Percentiles rank a stretch among this genome's conserved stretches.
These are phyloP conservation scores for Apocynum venetum DNA, from an alignment of 257 asterid genomes.

Conservation along the genomic window DNA sequence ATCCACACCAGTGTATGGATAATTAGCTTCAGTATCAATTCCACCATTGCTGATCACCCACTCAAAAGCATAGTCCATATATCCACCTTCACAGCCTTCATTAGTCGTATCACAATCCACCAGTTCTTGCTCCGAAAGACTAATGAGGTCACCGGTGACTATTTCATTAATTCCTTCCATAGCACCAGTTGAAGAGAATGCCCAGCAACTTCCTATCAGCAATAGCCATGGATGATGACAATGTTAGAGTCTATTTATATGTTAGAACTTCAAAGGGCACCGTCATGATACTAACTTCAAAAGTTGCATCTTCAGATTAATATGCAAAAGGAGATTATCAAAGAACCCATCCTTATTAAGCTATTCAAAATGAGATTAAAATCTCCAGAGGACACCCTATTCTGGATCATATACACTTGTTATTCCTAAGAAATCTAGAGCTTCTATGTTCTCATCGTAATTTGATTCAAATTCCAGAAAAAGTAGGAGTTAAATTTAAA, in stretches of 20 bases:
- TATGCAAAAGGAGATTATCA: background rate
- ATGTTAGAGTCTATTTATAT: background rate
- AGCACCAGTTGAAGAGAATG: constrained; percentile 35
- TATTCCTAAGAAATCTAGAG: background rate
- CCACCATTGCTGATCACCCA: constrained; percentile 34
- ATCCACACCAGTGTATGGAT: constrained; percentile 24
- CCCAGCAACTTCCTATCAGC: constrained; percentile 35
- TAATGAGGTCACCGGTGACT: constrained; percentile 29
- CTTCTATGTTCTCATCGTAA: background rate
- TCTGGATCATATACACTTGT: background rate
- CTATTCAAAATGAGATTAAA: background rate
- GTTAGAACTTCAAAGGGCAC: background rate
- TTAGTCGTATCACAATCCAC: constrained; percentile 22
- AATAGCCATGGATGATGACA: background rate
- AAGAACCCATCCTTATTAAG: background rate
- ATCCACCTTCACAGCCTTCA: constrained; percentile 35
- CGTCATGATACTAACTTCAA: background rate
- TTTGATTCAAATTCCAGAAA: background rate
- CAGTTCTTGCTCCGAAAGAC: constrained; percentile 30
- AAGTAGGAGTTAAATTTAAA: background rate
- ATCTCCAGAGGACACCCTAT: background rate
- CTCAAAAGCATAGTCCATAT: constrained; percentile 32
- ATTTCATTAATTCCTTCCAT: constrained; percentile 32
- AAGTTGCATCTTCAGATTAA: background rate
- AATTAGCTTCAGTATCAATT: constrained; percentile 27